These are phyloP conservation scores for Eimeria necatrix DNA, from an alignment of 169 alveolate genomes.

Conservation along the genomic window DNA sequence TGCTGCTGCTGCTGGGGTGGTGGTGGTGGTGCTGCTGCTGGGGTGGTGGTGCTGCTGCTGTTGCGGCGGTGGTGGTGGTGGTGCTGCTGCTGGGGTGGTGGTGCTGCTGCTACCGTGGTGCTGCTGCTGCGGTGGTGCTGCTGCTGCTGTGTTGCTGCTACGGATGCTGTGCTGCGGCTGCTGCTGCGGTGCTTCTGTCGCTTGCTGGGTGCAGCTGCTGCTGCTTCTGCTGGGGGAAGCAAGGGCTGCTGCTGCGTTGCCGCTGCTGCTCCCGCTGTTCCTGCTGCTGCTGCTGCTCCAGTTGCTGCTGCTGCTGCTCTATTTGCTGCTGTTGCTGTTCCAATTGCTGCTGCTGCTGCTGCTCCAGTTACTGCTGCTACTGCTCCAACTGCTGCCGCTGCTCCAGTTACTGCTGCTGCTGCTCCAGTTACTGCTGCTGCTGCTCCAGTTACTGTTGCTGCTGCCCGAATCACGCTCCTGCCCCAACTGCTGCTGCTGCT, in stretches of 20 bases:
- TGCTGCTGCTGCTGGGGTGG: background rate
- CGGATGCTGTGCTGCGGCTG: background rate
- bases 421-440: no score
- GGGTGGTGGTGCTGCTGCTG: background rate
- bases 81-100: background rate
- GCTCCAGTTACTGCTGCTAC: conserved; percentile 31
- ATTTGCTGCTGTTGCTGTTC: background rate
- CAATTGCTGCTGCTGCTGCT: background rate
- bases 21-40: background rate
- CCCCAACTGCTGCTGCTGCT: no score
- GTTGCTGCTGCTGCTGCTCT: background rate
- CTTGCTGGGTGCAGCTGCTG: no score
- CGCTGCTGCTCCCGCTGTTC: background rate
- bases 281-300: background rate
- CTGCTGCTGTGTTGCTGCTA: background rate
- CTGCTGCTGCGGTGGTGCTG: no score
- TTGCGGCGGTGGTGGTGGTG: background rate
- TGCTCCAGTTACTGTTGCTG: background rate
- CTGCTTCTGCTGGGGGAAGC: no score
- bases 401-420: background rate
- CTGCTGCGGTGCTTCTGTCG: background rate
- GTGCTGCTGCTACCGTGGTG: background rate
- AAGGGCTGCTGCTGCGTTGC: no score
- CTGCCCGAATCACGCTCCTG: background rate
- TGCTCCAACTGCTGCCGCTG: background rate